Base-by-base conservation (phyloP, 495 filamentous ascomycete genomes). In the Hyaloscypha hepaticicola region DNA sequence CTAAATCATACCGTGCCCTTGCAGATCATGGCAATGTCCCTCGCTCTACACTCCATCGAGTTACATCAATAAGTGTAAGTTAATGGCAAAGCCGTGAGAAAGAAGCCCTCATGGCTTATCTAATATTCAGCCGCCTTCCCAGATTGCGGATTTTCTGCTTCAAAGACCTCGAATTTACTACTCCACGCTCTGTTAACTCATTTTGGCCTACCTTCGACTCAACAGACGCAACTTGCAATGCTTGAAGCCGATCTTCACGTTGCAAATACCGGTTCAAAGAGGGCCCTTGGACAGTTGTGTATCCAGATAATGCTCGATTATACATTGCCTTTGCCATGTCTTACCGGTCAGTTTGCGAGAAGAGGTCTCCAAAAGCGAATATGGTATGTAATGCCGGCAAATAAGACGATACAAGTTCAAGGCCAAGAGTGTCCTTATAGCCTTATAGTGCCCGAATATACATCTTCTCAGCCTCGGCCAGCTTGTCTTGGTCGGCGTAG, bases 401-500 rank as follows among this genome's bases (percentile, higher is more conserved):
- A 66, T 69, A 69, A 28, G 63, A 63, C 33, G 61, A 38, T 29
- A 52, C 19, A 64, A 70, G 49, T 58, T 67, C 52, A 49, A 58
- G 60, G 31, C 59, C 55, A 55, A 71, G 62, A 6, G 67, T 52
- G 2, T 69, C 28, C 53, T 57, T 26, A 0, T 33, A 5, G 16
- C 53, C 53, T 16, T 70, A 28, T 25, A 74, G 70, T 31, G 71
- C 74, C 66, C 66, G 70, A 58, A 65, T 33, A 50, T 72, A 72
- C 66, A 72, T 74, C 63, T 70, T 33, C 65, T 76, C 28, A 9
- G 26, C 53, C 5, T 57, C 19, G 21, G 53, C 28, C 2, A 48
- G 57, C 69, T 12, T 72, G 73, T 25, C 61, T 53, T 72, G 71
- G 63, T 58, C 24, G 1, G 66, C 11, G 69, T 50, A 26, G n/a